A percentile compares a stretch with the other conserved stretches of the same genome.
Evolutionary conservation across 371 early-diverging fungal genomes (phyloP).

Genomic region (Lichtheimia ornata): DNA sequence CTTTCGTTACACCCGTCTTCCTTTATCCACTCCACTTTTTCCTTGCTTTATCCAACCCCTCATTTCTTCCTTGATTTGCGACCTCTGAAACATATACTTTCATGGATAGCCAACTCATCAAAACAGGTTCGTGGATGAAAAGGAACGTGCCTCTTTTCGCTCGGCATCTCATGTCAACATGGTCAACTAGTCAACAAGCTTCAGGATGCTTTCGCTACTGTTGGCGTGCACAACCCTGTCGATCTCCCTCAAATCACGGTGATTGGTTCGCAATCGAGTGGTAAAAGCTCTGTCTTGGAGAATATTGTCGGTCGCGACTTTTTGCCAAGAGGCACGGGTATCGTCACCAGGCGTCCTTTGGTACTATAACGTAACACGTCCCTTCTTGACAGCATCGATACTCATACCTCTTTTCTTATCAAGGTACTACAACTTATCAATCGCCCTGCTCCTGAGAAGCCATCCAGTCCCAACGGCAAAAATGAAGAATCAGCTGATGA

Average conservation of each 20-base stretch:
- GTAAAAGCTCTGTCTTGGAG: slow-evolving; percentile 99
- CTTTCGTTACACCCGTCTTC: no score
- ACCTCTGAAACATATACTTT: no score
- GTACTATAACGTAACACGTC: slow-evolving; percentile 35
- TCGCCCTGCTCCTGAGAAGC: slow-evolving; percentile 52
- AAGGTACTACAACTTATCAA: slow-evolving; percentile 96
- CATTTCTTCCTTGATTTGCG: no score
- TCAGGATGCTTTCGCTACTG: slow-evolving; percentile 96
- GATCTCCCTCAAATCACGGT: slow-evolving; percentile 99
- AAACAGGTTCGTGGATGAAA: slow-evolving; percentile 33
- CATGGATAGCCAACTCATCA: slow-evolving; percentile 60
- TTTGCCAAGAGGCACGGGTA: slow-evolving; percentile 96
- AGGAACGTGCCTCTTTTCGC: slow-evolving; percentile 1
- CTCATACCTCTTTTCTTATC: slow-evolving; percentile 4
- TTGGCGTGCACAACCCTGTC: slow-evolving; percentile 96
- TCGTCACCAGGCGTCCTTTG: slow-evolving; percentile 94
- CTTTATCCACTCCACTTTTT: no score
- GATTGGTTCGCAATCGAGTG: slow-evolving; percentile 97
- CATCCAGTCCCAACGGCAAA: slow-evolving; percentile 19
- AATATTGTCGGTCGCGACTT: slow-evolving; percentile 99
- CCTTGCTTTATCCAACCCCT: no score
- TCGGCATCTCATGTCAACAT: background rate
- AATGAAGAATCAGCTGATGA: slow-evolving; percentile 70
- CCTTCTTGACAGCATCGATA: background rate
- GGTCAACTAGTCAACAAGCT: slow-evolving; percentile 75